Evolutionary conservation across 768 basidiomycete species (phyloP).

Genomic region (Mrakia gelida): DNA sequence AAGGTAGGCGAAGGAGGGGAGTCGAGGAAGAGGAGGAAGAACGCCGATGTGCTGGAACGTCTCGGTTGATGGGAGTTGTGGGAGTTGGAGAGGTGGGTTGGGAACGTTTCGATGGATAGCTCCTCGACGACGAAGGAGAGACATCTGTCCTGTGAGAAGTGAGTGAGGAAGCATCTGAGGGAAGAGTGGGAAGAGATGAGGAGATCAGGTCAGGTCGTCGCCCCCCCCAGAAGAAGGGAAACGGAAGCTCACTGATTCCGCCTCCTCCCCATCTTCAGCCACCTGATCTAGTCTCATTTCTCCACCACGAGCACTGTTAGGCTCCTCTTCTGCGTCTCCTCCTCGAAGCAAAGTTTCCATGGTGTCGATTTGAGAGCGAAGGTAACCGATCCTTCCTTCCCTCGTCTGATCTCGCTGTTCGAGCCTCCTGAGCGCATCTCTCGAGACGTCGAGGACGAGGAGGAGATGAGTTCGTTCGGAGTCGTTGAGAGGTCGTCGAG

Average conservation of each 20-base stretch:
- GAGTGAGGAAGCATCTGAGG: slow-evolving; percentile 22
- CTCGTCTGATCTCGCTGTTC: background rate
- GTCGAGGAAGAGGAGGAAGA: background rate
- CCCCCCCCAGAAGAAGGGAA: background rate
- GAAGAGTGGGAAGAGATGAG: background rate
- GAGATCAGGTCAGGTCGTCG: background rate
- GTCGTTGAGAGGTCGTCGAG: background rate
- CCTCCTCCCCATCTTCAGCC: background rate
- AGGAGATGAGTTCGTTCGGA: background rate
- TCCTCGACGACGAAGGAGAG: slow-evolving; percentile 23
- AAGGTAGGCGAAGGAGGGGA: background rate
- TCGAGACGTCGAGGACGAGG: slow-evolving; percentile 1
- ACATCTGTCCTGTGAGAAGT: slow-evolving; percentile 20
- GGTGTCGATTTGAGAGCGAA: background rate
- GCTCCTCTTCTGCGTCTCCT: background rate
- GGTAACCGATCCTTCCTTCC: background rate
- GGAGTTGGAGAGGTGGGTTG: background rate
- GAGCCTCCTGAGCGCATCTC: background rate
- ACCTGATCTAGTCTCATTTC: background rate
- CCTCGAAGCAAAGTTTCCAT: background rate
- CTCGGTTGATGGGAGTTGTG: background rate
- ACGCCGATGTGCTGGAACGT: background rate
- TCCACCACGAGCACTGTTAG: background rate
- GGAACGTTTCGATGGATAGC: slow-evolving; percentile 16
- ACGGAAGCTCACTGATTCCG: background rate